Evolutionary conservation across 306 rosid species (phyloP).

Genomic region (Quercus cerris): DNA sequence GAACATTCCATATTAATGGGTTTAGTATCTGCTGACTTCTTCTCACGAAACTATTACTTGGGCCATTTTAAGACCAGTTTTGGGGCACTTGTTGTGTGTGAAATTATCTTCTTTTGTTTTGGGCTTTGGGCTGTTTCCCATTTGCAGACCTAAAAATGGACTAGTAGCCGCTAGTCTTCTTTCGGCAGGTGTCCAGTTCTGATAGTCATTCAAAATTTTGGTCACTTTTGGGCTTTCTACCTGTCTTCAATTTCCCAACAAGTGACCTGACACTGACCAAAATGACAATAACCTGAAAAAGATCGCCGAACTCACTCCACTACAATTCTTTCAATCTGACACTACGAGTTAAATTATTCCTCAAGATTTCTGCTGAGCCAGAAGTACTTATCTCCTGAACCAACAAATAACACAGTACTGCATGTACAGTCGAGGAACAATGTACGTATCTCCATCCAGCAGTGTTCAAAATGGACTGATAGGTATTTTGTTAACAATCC

Average conservation of each 20-base stretch:
- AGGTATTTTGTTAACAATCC: constrained; percentile 53
- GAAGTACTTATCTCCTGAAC: constrained; percentile 63
- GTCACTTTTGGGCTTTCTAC: not conserved
- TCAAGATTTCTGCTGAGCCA: constrained; percentile 42
- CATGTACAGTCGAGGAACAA: constrained; percentile 72
- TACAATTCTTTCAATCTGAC: not conserved
- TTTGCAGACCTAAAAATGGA: no score
- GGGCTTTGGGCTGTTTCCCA: no score
- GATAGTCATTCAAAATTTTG: not conserved
- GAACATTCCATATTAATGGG: no score
- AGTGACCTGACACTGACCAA: not conserved
- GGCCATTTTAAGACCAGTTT: no score
- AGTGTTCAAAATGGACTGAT: constrained; percentile 62
- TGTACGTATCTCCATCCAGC: constrained; percentile 55
- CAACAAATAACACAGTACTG: constrained; percentile 34
- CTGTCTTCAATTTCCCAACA: not conserved
- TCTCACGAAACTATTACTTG: no score
- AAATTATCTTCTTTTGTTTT: no score
- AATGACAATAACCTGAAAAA: constrained; percentile 47
- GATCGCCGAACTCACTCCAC: constrained; percentile 74
- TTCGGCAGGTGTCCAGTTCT: no score
- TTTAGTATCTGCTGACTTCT: no score
- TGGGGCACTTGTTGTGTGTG: no score
- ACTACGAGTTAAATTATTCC: constrained; percentile 43
- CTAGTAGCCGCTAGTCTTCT: no score